Conservation (phyloP, 2,329 filamentous ascomycete genomes). For the Alternaria ethzedia region DNA sequence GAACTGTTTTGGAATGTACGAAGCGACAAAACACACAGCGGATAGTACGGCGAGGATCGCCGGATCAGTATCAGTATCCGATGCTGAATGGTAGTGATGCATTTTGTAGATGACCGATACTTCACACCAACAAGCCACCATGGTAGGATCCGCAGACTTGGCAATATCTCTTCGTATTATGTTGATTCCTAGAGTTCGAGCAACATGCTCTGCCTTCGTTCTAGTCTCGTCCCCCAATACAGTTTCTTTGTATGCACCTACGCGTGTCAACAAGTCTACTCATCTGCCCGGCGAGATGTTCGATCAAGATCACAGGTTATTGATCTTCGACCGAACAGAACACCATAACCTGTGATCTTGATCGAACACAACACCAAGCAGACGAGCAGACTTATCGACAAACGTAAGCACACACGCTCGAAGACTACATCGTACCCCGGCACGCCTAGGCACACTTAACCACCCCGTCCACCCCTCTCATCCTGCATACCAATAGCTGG, state of each 20-base stretch:
- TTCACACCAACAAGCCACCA: neutral
- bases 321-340: neutral
- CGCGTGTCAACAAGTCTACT: neutral
- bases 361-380: no score
- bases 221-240: neutral
- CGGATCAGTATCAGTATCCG: neutral
- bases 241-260: neutral
- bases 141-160: neutral
- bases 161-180: neutral
- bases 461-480: slow-evolving; percentile 56
- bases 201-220: neutral
- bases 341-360: no score
- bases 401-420: neutral
- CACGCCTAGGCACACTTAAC: slow-evolving; percentile 17
- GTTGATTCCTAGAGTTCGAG: neutral
- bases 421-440: neutral
- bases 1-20: neutral
- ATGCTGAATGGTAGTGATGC: neutral
- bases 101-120: neutral
- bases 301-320: neutral
- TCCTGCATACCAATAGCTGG: slow-evolving; percentile 59
- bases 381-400: neutral
- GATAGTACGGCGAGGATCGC: neutral
- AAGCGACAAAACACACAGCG: neutral
- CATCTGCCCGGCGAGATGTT: accelerated